Percentiles rank a stretch among this genome's conserved stretches.
Evolutionary conservation across 768 basidiomycete genomes (phyloP).

Genomic region (Lentinula lateritia): DNA sequence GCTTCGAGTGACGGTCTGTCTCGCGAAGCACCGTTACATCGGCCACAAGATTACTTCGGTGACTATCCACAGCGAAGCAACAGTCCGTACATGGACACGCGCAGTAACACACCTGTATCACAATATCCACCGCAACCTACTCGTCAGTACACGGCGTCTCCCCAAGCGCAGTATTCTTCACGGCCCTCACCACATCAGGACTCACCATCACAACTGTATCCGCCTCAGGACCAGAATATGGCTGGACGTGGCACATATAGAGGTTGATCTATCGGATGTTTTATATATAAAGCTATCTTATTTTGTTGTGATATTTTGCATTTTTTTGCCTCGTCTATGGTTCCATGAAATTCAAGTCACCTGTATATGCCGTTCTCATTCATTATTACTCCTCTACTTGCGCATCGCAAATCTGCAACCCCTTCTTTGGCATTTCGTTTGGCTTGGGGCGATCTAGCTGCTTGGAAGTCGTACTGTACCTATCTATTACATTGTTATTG

Average conservation of each 20-base stretch:
- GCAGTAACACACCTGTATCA: background rate
- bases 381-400: background rate
- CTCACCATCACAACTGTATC: constrained; percentile 13
- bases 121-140: constrained; percentile 11
- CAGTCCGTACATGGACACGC: constrained; percentile 23
- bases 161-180: constrained; percentile 12
- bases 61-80: constrained; percentile 25
- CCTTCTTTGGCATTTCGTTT: background rate
- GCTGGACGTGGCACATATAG: constrained; percentile 36
- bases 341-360: background rate
- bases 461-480: background rate
- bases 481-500: background rate
- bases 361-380: background rate
- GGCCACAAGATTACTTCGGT: constrained; percentile 38
- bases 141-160: constrained; percentile 17
- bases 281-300: background rate
- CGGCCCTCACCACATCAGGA: constrained; percentile 16
- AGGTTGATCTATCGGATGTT: constrained; percentile 11
- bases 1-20: constrained; percentile 28
- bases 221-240: constrained; percentile 24
- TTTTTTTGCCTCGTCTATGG: background rate
- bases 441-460: background rate
- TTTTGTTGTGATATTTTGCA: background rate
- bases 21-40: constrained; percentile 60
- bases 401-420: background rate